These are phyloP conservation scores for Dillenia turbinata DNA, from an alignment of 164 flowering plant species.

Conservation along the genomic window DNA sequence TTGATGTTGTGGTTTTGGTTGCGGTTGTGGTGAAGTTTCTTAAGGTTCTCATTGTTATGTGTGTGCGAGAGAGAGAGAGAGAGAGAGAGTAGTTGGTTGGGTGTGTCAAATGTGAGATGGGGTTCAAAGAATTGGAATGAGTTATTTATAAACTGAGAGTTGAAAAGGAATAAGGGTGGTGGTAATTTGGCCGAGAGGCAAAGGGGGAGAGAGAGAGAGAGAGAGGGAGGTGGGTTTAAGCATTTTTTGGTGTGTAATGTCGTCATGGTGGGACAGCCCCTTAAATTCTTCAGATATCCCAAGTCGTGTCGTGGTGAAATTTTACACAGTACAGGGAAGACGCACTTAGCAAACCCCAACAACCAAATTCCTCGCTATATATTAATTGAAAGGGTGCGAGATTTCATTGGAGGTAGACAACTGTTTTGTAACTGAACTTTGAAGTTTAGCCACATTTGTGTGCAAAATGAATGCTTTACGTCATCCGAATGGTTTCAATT, in stretches of 20 bases:
- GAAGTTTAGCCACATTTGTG: too few species aligned
- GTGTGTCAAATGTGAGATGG: constrained; percentile 8
- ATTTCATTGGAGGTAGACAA: neutral
- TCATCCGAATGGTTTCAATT: neutral
- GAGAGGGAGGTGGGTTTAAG: constrained; percentile 1
- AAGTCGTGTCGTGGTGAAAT: too few species aligned
- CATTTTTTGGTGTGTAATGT: constrained; percentile 12
- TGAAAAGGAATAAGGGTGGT: neutral
- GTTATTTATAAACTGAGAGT: too few species aligned
- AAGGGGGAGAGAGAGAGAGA: constrained; percentile 1
- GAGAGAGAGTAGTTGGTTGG: constrained; percentile 2
- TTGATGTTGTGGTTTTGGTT: neutral
- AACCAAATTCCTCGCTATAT: too few species aligned
- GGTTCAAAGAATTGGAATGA: neutral
- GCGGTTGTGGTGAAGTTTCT: constrained; percentile 11
- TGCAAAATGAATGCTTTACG: too few species aligned
- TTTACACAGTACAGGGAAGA: constrained; percentile 12
- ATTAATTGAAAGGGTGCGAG: neutral
- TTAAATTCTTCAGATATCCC: neutral
- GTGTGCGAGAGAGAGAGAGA: constrained; percentile 1
- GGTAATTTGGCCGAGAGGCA: constrained; percentile 18
- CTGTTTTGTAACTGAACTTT: neutral
- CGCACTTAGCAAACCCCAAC: constrained; percentile 11
- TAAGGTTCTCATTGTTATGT: constrained; percentile 25
- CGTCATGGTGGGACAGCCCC: constrained; percentile 20